A percentile compares a stretch with the other conserved stretches of the same genome.
Evolutionary conservation across 2,329 filamentous ascomycete genomes (phyloP).

Genomic region (Paracoccidioides brasiliensis): DNA sequence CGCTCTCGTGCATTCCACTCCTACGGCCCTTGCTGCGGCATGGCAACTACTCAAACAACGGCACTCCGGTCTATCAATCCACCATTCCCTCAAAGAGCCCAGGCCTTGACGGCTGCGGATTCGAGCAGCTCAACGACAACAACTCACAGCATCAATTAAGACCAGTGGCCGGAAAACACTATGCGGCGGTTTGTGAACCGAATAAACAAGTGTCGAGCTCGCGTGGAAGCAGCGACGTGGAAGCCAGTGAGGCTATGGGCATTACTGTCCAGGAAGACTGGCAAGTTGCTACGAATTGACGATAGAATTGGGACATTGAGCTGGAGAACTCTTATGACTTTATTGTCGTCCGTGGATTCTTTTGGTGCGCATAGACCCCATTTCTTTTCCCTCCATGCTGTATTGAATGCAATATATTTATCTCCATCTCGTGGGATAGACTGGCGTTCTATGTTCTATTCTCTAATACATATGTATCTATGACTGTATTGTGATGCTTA

Average conservation of each 20-base stretch:
- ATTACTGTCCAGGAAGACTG: constrained; percentile 2
- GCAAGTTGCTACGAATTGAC: neutral
- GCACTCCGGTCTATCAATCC: constrained; percentile 10
- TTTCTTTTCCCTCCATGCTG: no score
- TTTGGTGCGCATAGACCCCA: no score
- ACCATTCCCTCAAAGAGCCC: neutral
- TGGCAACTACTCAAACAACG: constrained; percentile 12
- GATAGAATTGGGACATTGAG: neutral
- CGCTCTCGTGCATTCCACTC: constrained; percentile 30
- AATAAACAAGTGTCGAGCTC: neutral
- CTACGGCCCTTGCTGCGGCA: constrained; percentile 27
- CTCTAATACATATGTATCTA: no score
- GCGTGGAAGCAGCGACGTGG: constrained; percentile 1
- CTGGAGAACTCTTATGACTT: no score
- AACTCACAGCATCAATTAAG: constrained; percentile 18
- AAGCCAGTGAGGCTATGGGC: neutral
- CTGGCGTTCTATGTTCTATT: no score
- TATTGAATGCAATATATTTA: no score
- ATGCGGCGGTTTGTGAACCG: constrained; percentile 3
- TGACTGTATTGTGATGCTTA: no score
- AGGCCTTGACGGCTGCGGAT: constrained; percentile 9
- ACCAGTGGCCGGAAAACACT: constrained; percentile 12
- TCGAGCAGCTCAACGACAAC: constrained; percentile 19
- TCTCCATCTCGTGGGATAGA: no score
- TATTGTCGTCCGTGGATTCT: no score